These are phyloP conservation scores for Colletotrichum cordylinicola DNA, from an alignment of 2,329 filamentous ascomycete genomes.

Conservation along the genomic window DNA sequence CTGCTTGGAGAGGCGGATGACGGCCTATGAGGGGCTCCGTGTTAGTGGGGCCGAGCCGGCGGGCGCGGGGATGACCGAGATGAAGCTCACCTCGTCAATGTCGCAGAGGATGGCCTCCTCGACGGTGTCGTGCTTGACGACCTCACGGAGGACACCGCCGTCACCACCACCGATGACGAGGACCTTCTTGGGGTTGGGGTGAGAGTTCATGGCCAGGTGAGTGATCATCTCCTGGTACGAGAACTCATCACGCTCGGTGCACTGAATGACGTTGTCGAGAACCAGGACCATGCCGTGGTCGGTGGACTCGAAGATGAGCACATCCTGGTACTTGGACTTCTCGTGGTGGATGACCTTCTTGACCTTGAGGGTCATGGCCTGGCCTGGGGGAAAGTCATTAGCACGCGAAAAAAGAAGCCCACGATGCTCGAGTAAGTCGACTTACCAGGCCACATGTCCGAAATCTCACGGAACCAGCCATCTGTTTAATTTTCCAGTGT, in stretches of 20 bases:
- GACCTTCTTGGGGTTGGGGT: slow-evolving; percentile 98
- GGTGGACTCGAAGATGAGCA: slow-evolving; percentile 97
- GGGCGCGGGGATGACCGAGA: slow-evolving; percentile 35
- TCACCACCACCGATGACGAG: slow-evolving; percentile 98
- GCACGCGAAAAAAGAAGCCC: not conserved
- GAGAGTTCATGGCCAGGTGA: slow-evolving; percentile 96
- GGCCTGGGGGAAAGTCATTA: slow-evolving; percentile 58
- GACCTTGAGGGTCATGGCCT: slow-evolving; percentile 98
- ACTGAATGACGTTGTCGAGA: slow-evolving; percentile 98
- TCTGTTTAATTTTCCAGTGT: slow-evolving; percentile 56
- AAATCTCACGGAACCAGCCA: slow-evolving; percentile 99
- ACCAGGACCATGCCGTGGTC: slow-evolving; percentile 96
- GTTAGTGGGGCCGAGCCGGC: not conserved
- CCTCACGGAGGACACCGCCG: slow-evolving; percentile 95
- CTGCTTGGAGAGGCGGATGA: slow-evolving; percentile 98
- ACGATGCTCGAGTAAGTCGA: not conserved
- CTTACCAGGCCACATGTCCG: slow-evolving; percentile 90
- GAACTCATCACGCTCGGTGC: slow-evolving; percentile 98
- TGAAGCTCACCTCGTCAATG: slow-evolving; percentile 81
- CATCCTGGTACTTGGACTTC: slow-evolving; percentile 99
- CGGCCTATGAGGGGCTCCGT: slow-evolving; percentile 61
- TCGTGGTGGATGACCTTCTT: slow-evolving; percentile 98
- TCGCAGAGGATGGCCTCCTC: slow-evolving; percentile 97
- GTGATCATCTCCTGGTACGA: slow-evolving; percentile 99
- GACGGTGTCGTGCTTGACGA: slow-evolving; percentile 98